These are phyloP conservation scores for Punica granatum DNA, from an alignment of 345 rosid species.

Conservation along the genomic window DNA sequence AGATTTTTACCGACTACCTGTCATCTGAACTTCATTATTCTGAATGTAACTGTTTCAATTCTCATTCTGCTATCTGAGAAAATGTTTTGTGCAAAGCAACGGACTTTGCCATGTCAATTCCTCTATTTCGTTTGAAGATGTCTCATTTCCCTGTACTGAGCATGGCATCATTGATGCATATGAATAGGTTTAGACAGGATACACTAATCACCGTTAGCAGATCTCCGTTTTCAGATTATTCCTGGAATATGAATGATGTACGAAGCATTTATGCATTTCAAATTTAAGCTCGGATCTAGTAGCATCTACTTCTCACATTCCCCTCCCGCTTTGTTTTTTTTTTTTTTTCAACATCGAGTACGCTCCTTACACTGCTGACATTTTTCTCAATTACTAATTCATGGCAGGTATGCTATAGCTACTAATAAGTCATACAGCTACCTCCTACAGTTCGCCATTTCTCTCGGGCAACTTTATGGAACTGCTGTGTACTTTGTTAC, in stretches of 20 bases:
- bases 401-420: slow-evolving; percentile 70
- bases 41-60: not conserved
- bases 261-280: too few species aligned
- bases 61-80: not conserved
- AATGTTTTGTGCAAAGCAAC: not conserved
- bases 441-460: slow-evolving; percentile 78
- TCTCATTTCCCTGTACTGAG: not conserved
- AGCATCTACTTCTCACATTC: too few species aligned
- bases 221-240: too few species aligned
- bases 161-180: too few species aligned
- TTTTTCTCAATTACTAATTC: slow-evolving; percentile 7
- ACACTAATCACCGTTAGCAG: too few species aligned
- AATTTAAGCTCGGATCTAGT: too few species aligned
- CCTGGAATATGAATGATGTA: too few species aligned
- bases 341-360: not conserved
- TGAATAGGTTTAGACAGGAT: too few species aligned
- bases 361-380: not conserved
- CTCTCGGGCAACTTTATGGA: slow-evolving; percentile 90
- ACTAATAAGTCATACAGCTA: slow-evolving; percentile 65
- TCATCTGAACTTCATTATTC: not conserved
- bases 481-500: slow-evolving; percentile 72
- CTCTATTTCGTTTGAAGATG: not conserved
- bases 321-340: too few species aligned
- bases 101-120: not conserved
- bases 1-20: slow-evolving; percentile 9